Conservation (phyloP, 768 basidiomycete species). For the Neoboletus subvelutipes region DNA sequence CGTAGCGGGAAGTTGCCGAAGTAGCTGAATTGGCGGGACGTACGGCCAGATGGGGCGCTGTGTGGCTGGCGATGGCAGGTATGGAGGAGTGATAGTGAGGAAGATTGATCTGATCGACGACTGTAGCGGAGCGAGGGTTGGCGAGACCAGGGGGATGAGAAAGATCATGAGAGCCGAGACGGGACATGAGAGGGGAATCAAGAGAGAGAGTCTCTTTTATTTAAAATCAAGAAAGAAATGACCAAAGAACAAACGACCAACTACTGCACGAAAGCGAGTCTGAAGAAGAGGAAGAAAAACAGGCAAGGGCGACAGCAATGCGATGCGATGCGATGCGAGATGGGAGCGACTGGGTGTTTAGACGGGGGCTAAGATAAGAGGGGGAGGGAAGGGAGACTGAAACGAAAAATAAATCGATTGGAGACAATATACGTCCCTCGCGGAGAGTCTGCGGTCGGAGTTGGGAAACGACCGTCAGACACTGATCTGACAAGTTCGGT, state of each 20-base stretch:
- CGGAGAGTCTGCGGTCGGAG: slow-evolving; percentile 34
- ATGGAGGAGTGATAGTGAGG: slow-evolving; percentile 18
- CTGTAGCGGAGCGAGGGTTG: slow-evolving; percentile 28
- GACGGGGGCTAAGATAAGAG: slow-evolving; percentile 33
- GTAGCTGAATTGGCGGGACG: slow-evolving; percentile 19
- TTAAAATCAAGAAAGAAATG: slow-evolving; percentile 28
- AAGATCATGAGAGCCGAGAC: slow-evolving; percentile 41
- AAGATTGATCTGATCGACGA: slow-evolving; percentile 28
- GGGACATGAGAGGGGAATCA: slow-evolving; percentile 39
- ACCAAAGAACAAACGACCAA: slow-evolving; percentile 28
- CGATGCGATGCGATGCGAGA: slow-evolving; percentile 33
- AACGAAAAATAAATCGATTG: slow-evolving; percentile 28
- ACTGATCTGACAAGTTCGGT: slow-evolving; percentile 23
- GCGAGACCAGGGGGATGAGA: slow-evolving; percentile 35
- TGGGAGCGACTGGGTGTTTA: slow-evolving; percentile 30
- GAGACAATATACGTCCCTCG: slow-evolving; percentile 29
- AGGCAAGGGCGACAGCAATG: slow-evolving; percentile 33
- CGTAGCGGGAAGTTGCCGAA: slow-evolving; percentile 36
- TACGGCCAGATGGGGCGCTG: slow-evolving; percentile 10
- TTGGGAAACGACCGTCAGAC: slow-evolving; percentile 26
- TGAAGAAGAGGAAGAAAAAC: slow-evolving; percentile 18
- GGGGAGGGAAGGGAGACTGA: slow-evolving; percentile 17
- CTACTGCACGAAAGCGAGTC: slow-evolving; percentile 32
- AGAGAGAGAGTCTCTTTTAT: slow-evolving; percentile 19
- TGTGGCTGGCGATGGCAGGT: slow-evolving; percentile 2